Percentiles rank a stretch among this genome's conserved stretches.
These are phyloP conservation scores for Xenosphaeropsis pyriputrescens DNA, from an alignment of 2,329 filamentous ascomycete genomes.

Conservation along the genomic window DNA sequence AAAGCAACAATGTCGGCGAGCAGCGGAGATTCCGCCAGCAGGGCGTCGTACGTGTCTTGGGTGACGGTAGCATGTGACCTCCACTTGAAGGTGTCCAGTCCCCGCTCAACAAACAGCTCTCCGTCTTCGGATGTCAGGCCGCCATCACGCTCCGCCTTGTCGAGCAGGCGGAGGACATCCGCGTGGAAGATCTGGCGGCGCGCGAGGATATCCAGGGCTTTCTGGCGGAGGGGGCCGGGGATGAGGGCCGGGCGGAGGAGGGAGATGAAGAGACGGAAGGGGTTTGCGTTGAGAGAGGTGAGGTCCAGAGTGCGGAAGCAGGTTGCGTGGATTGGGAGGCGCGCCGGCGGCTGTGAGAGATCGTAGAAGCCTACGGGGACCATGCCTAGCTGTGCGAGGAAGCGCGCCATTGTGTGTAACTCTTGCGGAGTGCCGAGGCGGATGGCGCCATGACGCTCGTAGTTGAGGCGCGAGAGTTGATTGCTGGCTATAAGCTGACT, in stretches of 20 bases:
- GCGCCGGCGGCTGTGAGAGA: slow-evolving; percentile 22
- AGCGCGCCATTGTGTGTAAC: slow-evolving; percentile 23
- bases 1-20: slow-evolving; percentile 31
- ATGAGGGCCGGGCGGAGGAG: slow-evolving; percentile 27
- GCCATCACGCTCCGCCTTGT: slow-evolving; percentile 17
- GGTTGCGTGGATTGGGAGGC: slow-evolving; percentile 34
- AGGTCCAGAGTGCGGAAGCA: slow-evolving; percentile 27
- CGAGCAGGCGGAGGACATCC: slow-evolving; percentile 22
- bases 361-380: slow-evolving; percentile 36
- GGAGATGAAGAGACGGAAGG: slow-evolving; percentile 28
- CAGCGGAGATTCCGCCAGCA: slow-evolving; percentile 28
- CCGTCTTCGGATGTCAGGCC: slow-evolving; percentile 17
- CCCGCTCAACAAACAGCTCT: slow-evolving; percentile 24
- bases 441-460: slow-evolving; percentile 31
- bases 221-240: slow-evolving; percentile 13
- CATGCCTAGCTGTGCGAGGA: slow-evolving; percentile 32
- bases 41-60: slow-evolving; percentile 23
- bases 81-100: slow-evolving; percentile 32
- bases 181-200: slow-evolving; percentile 26
- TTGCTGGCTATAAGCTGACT: neutral
- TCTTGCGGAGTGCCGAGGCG: slow-evolving; percentile 29
- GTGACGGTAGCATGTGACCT: slow-evolving; percentile 24
- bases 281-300: slow-evolving; percentile 22
- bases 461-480: slow-evolving; percentile 1
- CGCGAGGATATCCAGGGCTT: slow-evolving; percentile 20